These are phyloP conservation scores for Yueomyces sinensis DNA, from an alignment of 805 yeast species.

Conservation along the genomic window DNA sequence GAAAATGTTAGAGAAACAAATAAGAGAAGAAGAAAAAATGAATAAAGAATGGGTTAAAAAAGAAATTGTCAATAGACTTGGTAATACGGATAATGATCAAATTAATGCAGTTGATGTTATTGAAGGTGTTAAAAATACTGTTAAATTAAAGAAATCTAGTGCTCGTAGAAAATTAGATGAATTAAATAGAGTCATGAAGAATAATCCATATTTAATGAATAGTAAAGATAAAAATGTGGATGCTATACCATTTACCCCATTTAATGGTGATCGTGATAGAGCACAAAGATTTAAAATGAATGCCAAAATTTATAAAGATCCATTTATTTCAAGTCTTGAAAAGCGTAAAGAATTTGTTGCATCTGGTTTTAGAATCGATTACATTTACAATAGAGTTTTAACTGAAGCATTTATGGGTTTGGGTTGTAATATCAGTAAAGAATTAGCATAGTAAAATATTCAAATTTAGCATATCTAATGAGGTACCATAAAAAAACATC, in stretches of 20 bases:
- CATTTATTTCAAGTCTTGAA: conserved; percentile 40
- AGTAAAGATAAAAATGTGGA: conserved; percentile 15
- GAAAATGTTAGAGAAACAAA: conserved; percentile 44
- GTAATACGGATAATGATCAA: conserved; percentile 22
- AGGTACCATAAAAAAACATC: too few species aligned
- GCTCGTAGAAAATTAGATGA: conserved; percentile 42
- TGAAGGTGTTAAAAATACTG: conserved; percentile 37
- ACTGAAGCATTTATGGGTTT: conserved; percentile 86
- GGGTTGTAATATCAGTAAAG: conserved; percentile 63
- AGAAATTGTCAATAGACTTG: conserved; percentile 42
- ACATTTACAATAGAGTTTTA: conserved; percentile 61
- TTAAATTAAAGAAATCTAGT: conserved; percentile 45
- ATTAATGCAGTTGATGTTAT: conserved; percentile 34
- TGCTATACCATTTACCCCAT: conserved; percentile 78
- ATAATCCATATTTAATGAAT: conserved; percentile 24
- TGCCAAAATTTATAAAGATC: conserved; percentile 40
- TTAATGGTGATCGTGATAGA: conserved; percentile 72
- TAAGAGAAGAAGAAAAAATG: conserved; percentile 43
- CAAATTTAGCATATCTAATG: too few species aligned
- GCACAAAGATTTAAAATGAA: conserved; percentile 37
- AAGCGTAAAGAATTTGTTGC: conserved; percentile 60
- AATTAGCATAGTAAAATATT: conserved; percentile 22
- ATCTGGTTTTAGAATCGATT: conserved; percentile 67
- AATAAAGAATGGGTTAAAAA: conserved; percentile 43
- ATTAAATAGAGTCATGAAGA: conserved; percentile 25